Conservation (phyloP, 225 moss, liverwort and hornwort genomes). For the Polytrichum commune region DNA sequence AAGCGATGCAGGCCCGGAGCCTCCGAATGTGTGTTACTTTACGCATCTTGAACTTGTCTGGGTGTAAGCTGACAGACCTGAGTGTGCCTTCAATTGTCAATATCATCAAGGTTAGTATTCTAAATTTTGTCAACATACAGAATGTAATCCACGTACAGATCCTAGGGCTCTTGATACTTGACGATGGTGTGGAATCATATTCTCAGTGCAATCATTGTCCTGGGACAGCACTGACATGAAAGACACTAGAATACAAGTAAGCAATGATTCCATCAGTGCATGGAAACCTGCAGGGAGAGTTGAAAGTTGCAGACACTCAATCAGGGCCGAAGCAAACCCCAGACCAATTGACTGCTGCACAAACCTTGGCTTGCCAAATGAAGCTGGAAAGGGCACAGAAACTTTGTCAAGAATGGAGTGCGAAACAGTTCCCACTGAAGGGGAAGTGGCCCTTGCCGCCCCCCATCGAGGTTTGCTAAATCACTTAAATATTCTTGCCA, state of each 20-base stretch:
- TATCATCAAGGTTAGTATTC: slow-evolving; percentile 27
- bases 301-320: slow-evolving; percentile 12
- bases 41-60: slow-evolving; percentile 29
- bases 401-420: slow-evolving; percentile 35
- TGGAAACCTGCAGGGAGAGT: slow-evolving; percentile 12
- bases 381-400: slow-evolving; percentile 36
- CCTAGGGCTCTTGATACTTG: too few species aligned
- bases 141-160: too few species aligned
- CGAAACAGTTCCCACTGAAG: slow-evolving; percentile 35
- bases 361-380: slow-evolving; percentile 27
- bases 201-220: too few species aligned
- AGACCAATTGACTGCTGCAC: slow-evolving; percentile 22
- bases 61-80: slow-evolving; percentile 28
- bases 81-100: slow-evolving; percentile 35
- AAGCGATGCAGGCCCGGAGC: slow-evolving; percentile 35
- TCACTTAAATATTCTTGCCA: slow-evolving; percentile 2
- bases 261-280: too few species aligned
- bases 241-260: too few species aligned
- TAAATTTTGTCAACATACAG: too few species aligned
- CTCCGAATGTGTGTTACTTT: slow-evolving; percentile 34
- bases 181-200: too few species aligned
- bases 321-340: slow-evolving; percentile 11
- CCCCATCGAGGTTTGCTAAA: slow-evolving; percentile 16
- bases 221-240: too few species aligned
- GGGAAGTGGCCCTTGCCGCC: slow-evolving; percentile 34